These are phyloP conservation scores for Ramaria sp. DNA, from an alignment of 768 basidiomycete genomes.

Conservation along the genomic window DNA sequence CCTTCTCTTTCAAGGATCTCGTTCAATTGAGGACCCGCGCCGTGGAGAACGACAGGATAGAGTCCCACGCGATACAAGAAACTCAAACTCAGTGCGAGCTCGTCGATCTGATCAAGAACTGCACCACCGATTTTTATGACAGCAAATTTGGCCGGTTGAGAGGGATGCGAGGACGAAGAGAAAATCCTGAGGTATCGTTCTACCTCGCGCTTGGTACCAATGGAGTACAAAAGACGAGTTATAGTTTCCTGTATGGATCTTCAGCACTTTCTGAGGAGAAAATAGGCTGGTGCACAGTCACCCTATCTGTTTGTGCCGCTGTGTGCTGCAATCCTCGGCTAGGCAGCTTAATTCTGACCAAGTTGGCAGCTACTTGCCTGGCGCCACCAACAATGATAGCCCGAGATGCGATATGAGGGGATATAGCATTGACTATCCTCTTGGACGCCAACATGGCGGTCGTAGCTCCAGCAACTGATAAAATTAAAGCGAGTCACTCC, in stretches of 20 bases:
- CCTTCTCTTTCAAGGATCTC: constrained; percentile 88
- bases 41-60: constrained; percentile 96
- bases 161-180: constrained; percentile 82
- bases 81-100: constrained; percentile 88
- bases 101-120: constrained; percentile 84
- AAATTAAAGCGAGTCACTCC: no score
- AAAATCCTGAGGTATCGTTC: constrained; percentile 98
- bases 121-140: constrained; percentile 98
- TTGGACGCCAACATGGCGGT: constrained; percentile 4
- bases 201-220: constrained; percentile 95
- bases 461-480: no score
- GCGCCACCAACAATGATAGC: neutral
- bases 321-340: constrained; percentile 1
- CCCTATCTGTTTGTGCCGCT: constrained; percentile 6
- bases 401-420: neutral
- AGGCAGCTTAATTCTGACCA: neutral
- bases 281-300: neutral
- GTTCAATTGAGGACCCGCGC: constrained; percentile 92
- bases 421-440: neutral
- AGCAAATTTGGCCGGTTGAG: constrained; percentile 89
- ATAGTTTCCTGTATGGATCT: constrained; percentile 74
- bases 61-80: constrained; percentile 95
- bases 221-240: constrained; percentile 89
- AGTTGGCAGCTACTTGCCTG: neutral
- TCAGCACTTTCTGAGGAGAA: neutral